Evolutionary conservation across 192 early-diverging fungal genomes (phyloP).

Genomic region (Linnemannia elongata): DNA sequence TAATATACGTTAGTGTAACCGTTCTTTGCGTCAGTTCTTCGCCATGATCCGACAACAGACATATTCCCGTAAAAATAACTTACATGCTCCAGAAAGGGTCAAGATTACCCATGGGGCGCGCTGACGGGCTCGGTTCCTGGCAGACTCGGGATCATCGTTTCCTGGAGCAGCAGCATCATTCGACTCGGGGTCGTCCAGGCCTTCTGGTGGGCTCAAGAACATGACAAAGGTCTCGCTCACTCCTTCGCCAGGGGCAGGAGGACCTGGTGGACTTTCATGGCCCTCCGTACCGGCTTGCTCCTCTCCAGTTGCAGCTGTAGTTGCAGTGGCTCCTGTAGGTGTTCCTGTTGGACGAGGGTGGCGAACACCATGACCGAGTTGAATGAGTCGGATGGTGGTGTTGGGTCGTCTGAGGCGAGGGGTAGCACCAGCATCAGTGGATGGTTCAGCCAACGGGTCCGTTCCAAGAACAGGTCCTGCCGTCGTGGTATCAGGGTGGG

Average conservation of each 20-base stretch:
- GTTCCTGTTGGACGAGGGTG: not conserved
- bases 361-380: constrained; percentile 28
- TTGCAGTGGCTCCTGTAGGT: not conserved
- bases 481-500: not conserved
- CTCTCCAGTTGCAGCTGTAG: not conserved
- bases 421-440: not conserved
- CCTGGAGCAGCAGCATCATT: constrained; percentile 7
- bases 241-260: not conserved
- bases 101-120: constrained; percentile 48
- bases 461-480: not conserved
- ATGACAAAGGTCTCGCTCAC: constrained; percentile 37
- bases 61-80: not conserved
- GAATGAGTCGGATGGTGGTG: constrained; percentile 47
- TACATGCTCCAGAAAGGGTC: constrained; percentile 50
- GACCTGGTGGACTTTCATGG: not conserved
- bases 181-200: constrained; percentile 8
- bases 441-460: not conserved
- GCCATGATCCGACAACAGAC: not conserved
- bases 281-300: not conserved
- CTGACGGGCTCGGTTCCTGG: constrained; percentile 17
- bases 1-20: not conserved
- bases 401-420: constrained; percentile 23
- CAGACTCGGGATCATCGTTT: constrained; percentile 6
- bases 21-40: not conserved
- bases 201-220: constrained; percentile 26